Conservation (phyloP, 805 yeast genomes). For the Metschnikowia henanensis region DNA sequence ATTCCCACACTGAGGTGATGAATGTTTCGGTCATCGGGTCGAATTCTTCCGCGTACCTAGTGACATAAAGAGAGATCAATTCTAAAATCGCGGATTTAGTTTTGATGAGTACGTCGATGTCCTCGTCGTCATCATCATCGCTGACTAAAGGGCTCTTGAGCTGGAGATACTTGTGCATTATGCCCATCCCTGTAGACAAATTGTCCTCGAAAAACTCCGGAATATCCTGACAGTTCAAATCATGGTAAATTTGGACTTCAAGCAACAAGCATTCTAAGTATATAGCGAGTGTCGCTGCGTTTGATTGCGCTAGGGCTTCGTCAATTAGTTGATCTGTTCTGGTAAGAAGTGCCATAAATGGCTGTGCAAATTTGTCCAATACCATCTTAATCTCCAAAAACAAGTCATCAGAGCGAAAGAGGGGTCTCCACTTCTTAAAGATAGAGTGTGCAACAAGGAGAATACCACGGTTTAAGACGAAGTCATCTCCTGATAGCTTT, state of each 20-base stretch:
- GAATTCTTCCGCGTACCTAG: conserved; percentile 90
- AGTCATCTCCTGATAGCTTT: conserved; percentile 63
- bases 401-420: conserved; percentile 86
- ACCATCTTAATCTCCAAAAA: conserved; percentile 87
- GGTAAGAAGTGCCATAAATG: conserved; percentile 70
- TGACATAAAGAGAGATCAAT: conserved; percentile 78
- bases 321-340: conserved; percentile 68
- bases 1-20: conserved; percentile 79
- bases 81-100: conserved; percentile 85
- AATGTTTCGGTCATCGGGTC: conserved; percentile 75
- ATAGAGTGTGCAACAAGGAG: conserved; percentile 92
- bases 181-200: conserved; percentile 69
- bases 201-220: conserved; percentile 98
- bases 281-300: conserved; percentile 52
- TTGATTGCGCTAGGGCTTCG: conserved; percentile 31
- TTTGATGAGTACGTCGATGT: conserved; percentile 65
- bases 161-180: conserved; percentile 77
- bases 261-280: conserved; percentile 71
- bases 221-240: conserved; percentile 94
- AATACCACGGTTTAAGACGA: conserved; percentile 79
- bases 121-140: conserved; percentile 57
- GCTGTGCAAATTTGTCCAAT: conserved; percentile 74
- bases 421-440: conserved; percentile 95
- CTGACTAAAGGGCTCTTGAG: conserved; percentile 56
- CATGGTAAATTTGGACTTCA: conserved; percentile 81